These are phyloP conservation scores for Trichoderma sp. DNA, from an alignment of 2,329 filamentous ascomycete species.

Conservation along the genomic window DNA sequence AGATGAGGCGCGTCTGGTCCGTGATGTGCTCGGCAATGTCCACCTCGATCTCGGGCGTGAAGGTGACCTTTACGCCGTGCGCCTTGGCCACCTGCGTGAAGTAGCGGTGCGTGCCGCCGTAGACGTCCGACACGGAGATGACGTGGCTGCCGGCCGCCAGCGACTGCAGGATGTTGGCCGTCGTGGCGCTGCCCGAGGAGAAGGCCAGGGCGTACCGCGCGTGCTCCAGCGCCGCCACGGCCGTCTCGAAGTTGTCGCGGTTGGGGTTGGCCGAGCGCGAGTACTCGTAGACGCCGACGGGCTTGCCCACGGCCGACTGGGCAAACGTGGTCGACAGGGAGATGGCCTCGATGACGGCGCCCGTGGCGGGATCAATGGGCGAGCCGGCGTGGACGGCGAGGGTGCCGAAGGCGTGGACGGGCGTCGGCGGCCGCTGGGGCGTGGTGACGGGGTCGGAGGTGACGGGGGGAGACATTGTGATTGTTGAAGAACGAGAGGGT, in stretches of 20 bases:
- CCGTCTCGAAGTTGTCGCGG: constrained; percentile 88
- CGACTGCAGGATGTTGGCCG: constrained; percentile 89
- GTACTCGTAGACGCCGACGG: constrained; percentile 90
- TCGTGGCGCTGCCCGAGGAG: constrained; percentile 90
- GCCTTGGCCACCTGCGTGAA: constrained; percentile 97
- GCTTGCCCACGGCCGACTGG: constrained; percentile 85
- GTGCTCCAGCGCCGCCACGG: constrained; percentile 88
- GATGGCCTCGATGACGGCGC: constrained; percentile 94
- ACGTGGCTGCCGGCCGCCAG: constrained; percentile 90
- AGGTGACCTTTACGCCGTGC: constrained; percentile 92
- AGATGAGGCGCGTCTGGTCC: constrained; percentile 87
- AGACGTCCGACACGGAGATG: constrained; percentile 95
- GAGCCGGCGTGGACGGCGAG: constrained; percentile 92
- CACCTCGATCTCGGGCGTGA: constrained; percentile 87
- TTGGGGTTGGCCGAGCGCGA: constrained; percentile 93
- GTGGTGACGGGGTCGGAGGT: constrained; percentile 64
- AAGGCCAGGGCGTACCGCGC: constrained; percentile 93
- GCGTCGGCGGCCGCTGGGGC: constrained; percentile 70
- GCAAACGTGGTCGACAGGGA: constrained; percentile 95
- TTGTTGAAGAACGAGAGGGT: background rate
- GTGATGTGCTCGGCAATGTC: constrained; percentile 85
- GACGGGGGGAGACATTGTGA: constrained; percentile 38
- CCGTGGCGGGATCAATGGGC: constrained; percentile 86
- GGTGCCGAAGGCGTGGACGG: constrained; percentile 83
- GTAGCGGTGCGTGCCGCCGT: constrained; percentile 96